Percentiles rank a stretch among this genome's conserved stretches.
Evolutionary conservation across 768 basidiomycete genomes (phyloP).

Genomic region (Hebeloma cylindrosporum): DNA sequence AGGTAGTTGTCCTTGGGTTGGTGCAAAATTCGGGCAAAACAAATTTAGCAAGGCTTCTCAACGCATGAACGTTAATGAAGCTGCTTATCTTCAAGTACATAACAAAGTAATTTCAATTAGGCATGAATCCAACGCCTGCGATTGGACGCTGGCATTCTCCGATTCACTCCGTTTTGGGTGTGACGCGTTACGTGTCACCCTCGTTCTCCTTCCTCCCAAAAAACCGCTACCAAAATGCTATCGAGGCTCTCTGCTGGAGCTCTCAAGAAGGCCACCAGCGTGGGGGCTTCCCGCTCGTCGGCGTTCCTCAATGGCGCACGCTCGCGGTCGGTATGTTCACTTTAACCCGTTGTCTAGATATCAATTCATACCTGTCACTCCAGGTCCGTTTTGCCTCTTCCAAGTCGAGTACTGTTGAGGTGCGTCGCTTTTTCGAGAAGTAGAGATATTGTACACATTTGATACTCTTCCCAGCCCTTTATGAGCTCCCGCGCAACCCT

Average conservation of each 20-base stretch:
- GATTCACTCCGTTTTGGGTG: constrained; percentile 47
- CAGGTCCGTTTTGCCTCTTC: constrained; percentile 73
- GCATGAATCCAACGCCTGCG: constrained; percentile 24
- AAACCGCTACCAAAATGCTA: constrained; percentile 66
- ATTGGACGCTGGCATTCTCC: constrained; percentile 40
- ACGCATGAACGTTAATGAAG: too few species aligned
- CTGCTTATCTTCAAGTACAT: too few species aligned
- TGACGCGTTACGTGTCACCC: constrained; percentile 47
- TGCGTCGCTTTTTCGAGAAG: constrained; percentile 31
- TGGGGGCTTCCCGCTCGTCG: constrained; percentile 46
- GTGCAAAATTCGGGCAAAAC: too few species aligned
- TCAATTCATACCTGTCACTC: constrained; percentile 14
- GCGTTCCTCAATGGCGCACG: constrained; percentile 43
- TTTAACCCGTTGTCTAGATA: constrained; percentile 4
- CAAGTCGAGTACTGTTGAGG: constrained; percentile 61
- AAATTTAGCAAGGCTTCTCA: too few species aligned
- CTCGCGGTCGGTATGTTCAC: constrained; percentile 47
- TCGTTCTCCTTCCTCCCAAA: constrained; percentile 40
- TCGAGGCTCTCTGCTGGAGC: constrained; percentile 78
- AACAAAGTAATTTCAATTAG: constrained; percentile 27
- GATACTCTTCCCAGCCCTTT: constrained; percentile 47
- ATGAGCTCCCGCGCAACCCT: constrained; percentile 72
- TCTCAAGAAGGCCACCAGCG: constrained; percentile 56
- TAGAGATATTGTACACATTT: constrained; percentile 4
- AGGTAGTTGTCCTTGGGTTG: too few species aligned